A percentile compares a stretch with the other conserved stretches of the same genome.
Conservation (phyloP, 208 protist genomes). For the Leishmania arabica region DNA sequence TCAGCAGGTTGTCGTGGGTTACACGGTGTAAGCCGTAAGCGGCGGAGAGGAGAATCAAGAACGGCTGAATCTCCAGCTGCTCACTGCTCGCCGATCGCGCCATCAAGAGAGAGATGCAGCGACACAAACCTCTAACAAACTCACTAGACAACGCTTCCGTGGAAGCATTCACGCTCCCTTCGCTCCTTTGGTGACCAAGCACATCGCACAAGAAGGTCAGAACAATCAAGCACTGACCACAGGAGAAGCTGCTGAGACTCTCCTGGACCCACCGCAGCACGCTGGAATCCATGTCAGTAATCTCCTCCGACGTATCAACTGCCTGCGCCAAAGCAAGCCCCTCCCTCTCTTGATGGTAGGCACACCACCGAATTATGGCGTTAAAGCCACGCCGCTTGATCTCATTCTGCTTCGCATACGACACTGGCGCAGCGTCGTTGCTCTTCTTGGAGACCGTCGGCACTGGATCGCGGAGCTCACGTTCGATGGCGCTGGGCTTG, state of each 20-base stretch:
- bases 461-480: slow-evolving; percentile 6
- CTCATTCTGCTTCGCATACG: slow-evolving; percentile 28
- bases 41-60: slow-evolving; percentile 59
- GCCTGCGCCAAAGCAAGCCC: not conserved
- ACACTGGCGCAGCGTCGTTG: not conserved
- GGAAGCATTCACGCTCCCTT: not conserved
- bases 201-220: slow-evolving; percentile 77
- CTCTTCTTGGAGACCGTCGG: not conserved
- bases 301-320: not conserved
- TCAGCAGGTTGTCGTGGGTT: slow-evolving; percentile 14
- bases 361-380: slow-evolving; percentile 67
- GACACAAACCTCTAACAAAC: slow-evolving; percentile 3
- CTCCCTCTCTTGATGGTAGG: slow-evolving; percentile 46
- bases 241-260: slow-evolving; percentile 46
- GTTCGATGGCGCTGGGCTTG: not conserved
- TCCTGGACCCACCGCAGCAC: slow-evolving; percentile 64
- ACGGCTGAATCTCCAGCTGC: slow-evolving; percentile 67
- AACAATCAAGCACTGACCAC: slow-evolving; percentile 74
- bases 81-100: slow-evolving; percentile 39
- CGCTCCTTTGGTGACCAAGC: slow-evolving; percentile 13
- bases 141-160: not conserved
- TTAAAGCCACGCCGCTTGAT: slow-evolving; percentile 65
- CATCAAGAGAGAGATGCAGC: slow-evolving; percentile 25
- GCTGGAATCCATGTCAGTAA: slow-evolving; percentile 33
- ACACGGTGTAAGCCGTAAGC: slow-evolving; percentile 62